Conservation (phyloP, 2,329 filamentous ascomycete species). For the Colletotrichum plurivorum region DNA sequence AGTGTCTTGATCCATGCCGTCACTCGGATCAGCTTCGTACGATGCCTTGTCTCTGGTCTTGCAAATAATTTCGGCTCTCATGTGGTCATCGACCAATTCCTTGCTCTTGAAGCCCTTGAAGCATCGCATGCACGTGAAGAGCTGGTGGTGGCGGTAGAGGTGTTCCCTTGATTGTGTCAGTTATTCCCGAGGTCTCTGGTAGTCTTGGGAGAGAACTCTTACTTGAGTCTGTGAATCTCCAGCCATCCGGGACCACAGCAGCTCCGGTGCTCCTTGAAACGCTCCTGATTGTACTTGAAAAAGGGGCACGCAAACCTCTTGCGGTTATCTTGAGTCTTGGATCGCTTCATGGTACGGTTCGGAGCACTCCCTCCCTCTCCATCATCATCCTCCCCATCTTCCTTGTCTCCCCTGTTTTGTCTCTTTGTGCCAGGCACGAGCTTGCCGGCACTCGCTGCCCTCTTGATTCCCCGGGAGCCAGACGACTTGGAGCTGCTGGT, state of each 20-base stretch:
- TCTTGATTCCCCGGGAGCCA: background rate
- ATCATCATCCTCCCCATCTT: background rate
- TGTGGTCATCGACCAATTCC: conserved; percentile 48
- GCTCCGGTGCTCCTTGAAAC: conserved; percentile 49
- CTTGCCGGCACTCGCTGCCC: background rate
- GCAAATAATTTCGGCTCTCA: conserved; percentile 45
- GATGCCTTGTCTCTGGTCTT: conserved; percentile 28
- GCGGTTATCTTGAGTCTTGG: conserved; percentile 22
- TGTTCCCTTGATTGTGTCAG: conserved; percentile 48
- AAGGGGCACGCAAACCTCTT: conserved; percentile 54
- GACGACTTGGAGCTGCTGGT: background rate
- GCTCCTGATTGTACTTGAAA: conserved; percentile 53
- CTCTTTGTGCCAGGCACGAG: background rate
- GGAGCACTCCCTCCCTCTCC: background rate
- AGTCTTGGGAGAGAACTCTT: conserved; percentile 6
- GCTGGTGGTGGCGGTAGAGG: conserved; percentile 53
- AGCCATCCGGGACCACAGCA: conserved; percentile 55
- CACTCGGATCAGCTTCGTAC: conserved; percentile 43
- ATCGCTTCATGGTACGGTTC: conserved; percentile 26
- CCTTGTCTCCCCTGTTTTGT: background rate
- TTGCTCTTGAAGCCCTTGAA: conserved; percentile 51
- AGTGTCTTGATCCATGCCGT: conserved; percentile 53
- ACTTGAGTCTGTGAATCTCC: conserved; percentile 56
- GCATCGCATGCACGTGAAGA: conserved; percentile 52
- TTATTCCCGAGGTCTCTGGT: background rate